These are phyloP conservation scores for Chrysanthemum seticuspe DNA, from an alignment of 129 eudicot species.

Conservation along the genomic window DNA sequence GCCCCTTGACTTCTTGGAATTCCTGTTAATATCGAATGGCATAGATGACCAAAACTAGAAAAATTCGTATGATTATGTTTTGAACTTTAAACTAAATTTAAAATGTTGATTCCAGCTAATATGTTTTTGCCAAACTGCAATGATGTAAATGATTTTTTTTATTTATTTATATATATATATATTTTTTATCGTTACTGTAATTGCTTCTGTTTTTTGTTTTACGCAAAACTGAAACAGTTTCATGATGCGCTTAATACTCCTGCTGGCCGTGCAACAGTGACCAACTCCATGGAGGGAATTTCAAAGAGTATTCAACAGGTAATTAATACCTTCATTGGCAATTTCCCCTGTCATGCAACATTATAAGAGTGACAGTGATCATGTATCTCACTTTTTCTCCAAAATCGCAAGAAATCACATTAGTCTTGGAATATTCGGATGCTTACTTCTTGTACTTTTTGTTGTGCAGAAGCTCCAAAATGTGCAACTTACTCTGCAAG, in stretches of 20 bases:
- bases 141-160: slow-evolving; percentile 1
- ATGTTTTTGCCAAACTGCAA: neutral
- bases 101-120: slow-evolving; percentile 1
- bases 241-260: slow-evolving; percentile 61
- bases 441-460: slow-evolving; percentile 10
- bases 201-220: neutral
- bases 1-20: no score
- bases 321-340: neutral
- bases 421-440: neutral
- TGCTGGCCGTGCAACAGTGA: slow-evolving; percentile 52
- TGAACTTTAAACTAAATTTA: neutral
- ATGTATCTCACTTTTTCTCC: neutral
- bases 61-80: neutral
- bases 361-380: neutral
- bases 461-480: slow-evolving; percentile 56
- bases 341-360: slow-evolving; percentile 5
- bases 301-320: slow-evolving; percentile 13
- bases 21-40: no score
- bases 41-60: neutral
- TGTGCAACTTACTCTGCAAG: slow-evolving; percentile 39
- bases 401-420: neutral
- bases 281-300: slow-evolving; percentile 12
- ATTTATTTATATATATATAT: no score
- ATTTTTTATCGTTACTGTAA: neutral
- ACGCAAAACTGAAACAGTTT: slow-evolving; percentile 40